Base-by-base conservation (phyloP, 2,329 filamentous ascomycete species). In the Diplodia intermedia region DNA sequence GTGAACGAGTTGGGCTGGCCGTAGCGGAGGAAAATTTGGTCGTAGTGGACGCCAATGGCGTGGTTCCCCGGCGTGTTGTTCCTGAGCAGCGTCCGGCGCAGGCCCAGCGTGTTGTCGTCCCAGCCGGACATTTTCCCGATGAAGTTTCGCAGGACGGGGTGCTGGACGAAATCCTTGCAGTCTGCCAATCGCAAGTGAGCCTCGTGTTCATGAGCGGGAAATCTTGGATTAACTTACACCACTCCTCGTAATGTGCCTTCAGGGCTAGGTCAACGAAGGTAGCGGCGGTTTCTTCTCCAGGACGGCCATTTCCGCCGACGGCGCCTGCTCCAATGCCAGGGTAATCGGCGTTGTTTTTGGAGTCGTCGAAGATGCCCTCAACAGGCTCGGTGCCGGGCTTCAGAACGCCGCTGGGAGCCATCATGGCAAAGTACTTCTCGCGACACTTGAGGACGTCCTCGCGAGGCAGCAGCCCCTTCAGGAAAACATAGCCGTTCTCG, bases 391-490 rank as follows among this genome's bases (percentile, higher is more conserved):
- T 85, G 43, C 81, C 84, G 0, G 84, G 83, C 69, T 86, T 83
- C 1, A 90, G 77, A 43, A 90, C 82, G 0, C 85, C 86, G 33
- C 83, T 88, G 1, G 86, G 82, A 1, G 82, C 78, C 5, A 89
- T 77, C 53, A 83, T 82, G 3, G 78, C 75, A 73, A 88, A 89
- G 74, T 88, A 89, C 38, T 80, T 75, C 67, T 82, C 77, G 1
- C 86, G 82, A 9, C 83, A 82, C 43, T 79, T 77, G 9, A 87
- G 79, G 1, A 88, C 85, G 65, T 88, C 84, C 2, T 79, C 75
- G 2, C 82, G 82, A 0, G 86, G 86, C 1, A 88, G 75, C 0
- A 88, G 73, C 0, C 82, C 81, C 70, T 88, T 88, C 2, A 89
- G 66, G 66, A 86, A 85, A 33, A 88, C 74, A 70, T 88, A 88